Evolutionary conservation across 768 basidiomycete genomes (phyloP).

Genomic region (Agrocybe pediades): DNA sequence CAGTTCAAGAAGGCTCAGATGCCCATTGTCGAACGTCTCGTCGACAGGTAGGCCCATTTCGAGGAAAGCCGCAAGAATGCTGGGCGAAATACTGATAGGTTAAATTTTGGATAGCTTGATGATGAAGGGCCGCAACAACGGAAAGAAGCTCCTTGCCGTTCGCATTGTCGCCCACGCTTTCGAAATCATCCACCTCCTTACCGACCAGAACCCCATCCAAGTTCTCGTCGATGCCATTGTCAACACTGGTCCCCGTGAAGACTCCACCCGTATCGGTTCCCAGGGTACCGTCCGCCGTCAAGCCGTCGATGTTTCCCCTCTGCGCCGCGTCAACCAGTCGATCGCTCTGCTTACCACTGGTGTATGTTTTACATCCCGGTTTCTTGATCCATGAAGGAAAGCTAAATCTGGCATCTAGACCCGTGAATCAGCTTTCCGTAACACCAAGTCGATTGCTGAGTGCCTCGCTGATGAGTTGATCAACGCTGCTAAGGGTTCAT

Average conservation of each 20-base stretch:
- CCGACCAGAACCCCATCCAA: conserved; percentile 99
- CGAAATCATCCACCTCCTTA: conserved; percentile 99
- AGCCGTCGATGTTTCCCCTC: conserved; percentile 98
- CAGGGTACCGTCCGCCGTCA: conserved; percentile 99
- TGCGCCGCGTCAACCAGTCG: conserved; percentile 97
- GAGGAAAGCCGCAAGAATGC: neutral
- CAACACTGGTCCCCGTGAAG: conserved; percentile 99
- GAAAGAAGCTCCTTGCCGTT: conserved; percentile 98
- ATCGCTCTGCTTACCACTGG: conserved; percentile 94
- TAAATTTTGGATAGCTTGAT: conserved; percentile 68
- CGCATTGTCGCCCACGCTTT: conserved; percentile 99
- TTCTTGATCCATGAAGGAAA: neutral
- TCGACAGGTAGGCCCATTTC: conserved; percentile 73
- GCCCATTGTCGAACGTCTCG: conserved; percentile 99
- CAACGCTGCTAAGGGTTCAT: conserved; percentile 99
- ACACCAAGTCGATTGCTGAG: conserved; percentile 99
- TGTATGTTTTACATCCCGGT: conserved; percentile 41
- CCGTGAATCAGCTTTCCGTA: conserved; percentile 99
- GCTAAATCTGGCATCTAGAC: conserved; percentile 53
- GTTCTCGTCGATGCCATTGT: conserved; percentile 98
- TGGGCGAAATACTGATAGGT: neutral
- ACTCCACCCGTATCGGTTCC: conserved; percentile 99
- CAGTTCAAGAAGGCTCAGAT: conserved; percentile 99
- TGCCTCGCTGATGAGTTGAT: conserved; percentile 99
- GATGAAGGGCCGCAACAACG: conserved; percentile 99